Percentiles rank a stretch among this genome's conserved stretches.
Evolutionary conservation across 345 rosid species (phyloP).

Genomic region (Moricandia moricandioides): DNA sequence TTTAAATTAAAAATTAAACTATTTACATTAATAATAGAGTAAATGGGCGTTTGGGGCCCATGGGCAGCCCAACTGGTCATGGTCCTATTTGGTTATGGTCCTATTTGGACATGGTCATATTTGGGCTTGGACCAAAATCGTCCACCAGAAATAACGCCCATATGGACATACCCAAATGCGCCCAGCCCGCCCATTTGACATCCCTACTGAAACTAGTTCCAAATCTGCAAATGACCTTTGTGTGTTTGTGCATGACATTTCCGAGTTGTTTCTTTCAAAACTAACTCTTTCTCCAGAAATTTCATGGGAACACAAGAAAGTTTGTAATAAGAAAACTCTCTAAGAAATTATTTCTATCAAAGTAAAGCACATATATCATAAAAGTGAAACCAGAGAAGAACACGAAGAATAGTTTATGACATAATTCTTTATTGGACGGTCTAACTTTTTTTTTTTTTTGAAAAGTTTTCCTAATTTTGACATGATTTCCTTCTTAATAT

Average conservation of each 20-base stretch:
- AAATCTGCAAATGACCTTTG: neutral
- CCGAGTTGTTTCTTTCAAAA: neutral
- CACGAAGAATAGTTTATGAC: neutral
- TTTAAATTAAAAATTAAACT: too few species aligned
- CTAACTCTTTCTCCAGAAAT: neutral
- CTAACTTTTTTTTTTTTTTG: neutral
- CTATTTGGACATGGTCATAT: too few species aligned
- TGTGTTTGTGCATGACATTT: constrained; percentile 11
- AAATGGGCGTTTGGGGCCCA: too few species aligned
- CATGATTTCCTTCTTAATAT: neutral
- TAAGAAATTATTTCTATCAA: neutral
- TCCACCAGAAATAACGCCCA: too few species aligned
- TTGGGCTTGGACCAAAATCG: too few species aligned
- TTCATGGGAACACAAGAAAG: constrained; percentile 1
- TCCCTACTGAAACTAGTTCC: constrained; percentile 19
- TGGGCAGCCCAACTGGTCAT: too few species aligned
- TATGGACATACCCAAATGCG: too few species aligned
- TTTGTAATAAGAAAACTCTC: neutral
- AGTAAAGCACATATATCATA: constrained; percentile 9
- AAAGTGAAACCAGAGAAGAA: constrained; percentile 11
- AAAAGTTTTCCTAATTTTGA: constrained; percentile 12
- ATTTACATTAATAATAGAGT: too few species aligned
- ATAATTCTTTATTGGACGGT: neutral
- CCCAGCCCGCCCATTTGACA: too few species aligned
- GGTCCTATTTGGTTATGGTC: too few species aligned